Base-by-base conservation (phyloP, 176 grass and related monocot genomes). In the Paspalum notatum region DNA sequence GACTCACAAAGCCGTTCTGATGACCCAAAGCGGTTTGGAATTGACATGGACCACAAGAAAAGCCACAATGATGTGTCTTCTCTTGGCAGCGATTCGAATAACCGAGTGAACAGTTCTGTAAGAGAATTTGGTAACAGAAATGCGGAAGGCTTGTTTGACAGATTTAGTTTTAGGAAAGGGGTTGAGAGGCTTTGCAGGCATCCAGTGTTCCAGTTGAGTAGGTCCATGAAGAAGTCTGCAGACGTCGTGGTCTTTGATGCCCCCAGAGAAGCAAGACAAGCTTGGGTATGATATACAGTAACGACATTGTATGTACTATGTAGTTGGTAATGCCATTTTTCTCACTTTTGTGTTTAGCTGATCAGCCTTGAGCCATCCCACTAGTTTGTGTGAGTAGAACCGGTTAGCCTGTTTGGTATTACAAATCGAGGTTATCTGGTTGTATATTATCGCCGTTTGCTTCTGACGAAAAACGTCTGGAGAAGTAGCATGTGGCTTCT, bases 91-190 rank as follows among this genome's bases (percentile, higher is more conserved):
- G 77, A 71, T 49, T 68, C 39, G 13, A 67, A 17, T 15, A 62
- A 49, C 20, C 57, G 57, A 75, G 48, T 81, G 65, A 80, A 71
- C 47, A 69, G 49, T 48, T 87, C 81, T 52, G 67, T 79, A 82
- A 91, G 82, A 86, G 88, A 75, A 87, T 81, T 75, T 60, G 70
- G 38, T 53, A 85, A 66, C 55, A 82, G 86, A 76, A 83, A 83
- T 32, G 51, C 22, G 1, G 91, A 94, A 45, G 82, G 87, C 50
- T 46, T 87, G 82, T 85, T 82, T 17, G 92, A 92, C 57, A 89
- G 85, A 72, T 87, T 93, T 81, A 96, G 82, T 75, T 93, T 96
- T 85, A 96, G 93, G 89, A 99, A 93, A 88, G 97, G 88, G 60
- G 92, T 99, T 5, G 75, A 83, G 74, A 99, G 88, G 79, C 87